Evolutionary conservation across 1,139 yeast genomes (phyloP), one percentile per base, ranked within the genome.

Genomic region (Blastobotrys indianensis): DNA sequence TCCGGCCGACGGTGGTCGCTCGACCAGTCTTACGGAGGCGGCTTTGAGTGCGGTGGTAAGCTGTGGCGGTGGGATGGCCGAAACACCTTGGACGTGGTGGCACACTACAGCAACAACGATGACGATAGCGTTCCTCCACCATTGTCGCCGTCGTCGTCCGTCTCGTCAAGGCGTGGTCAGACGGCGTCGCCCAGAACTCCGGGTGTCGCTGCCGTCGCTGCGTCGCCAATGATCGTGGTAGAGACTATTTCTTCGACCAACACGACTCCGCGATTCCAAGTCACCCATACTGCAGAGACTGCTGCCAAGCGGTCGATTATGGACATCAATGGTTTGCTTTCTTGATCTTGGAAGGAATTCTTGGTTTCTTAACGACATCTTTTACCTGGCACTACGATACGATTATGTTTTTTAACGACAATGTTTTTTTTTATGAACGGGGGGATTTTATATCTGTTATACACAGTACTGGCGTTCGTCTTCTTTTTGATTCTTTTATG

Each of bases 61-160:
- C 52, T 59, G 28, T 68, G 69, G 65, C 45, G 52, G 23, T 68
- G 72, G 72, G 72, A 68, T 41, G 72, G 72, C 28, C 56, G 56
- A 30, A 54, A 59, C 36, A 49, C 53, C 34, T 60, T 67, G 29
- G 50, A 52, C 29, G 49, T 62, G 11, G 56, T 61, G n/a, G 57
- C 57, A 6, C 41, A 49, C 28, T 47, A 20, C 38, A 44, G 30
- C 39, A 34, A 8, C 37, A 33, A 37, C 4, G 40, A 37, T 11
- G 32, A 37, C 3, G 32, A 32, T 4, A 15, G 17, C 7, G 37
- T n/a, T n/a, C n/a, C 17, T 3, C 34, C 44, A 10, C 44, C 44
- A 20, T 17, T 41, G 30, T 41, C 44, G 4, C 44, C 44, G 25
- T n/a, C 17, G 6, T 15, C 13, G 10, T 16, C 29, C 7, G 25